Conservation (phyloP, 2,329 filamentous ascomycete species). For the Trichoderma cornu-damae region DNA sequence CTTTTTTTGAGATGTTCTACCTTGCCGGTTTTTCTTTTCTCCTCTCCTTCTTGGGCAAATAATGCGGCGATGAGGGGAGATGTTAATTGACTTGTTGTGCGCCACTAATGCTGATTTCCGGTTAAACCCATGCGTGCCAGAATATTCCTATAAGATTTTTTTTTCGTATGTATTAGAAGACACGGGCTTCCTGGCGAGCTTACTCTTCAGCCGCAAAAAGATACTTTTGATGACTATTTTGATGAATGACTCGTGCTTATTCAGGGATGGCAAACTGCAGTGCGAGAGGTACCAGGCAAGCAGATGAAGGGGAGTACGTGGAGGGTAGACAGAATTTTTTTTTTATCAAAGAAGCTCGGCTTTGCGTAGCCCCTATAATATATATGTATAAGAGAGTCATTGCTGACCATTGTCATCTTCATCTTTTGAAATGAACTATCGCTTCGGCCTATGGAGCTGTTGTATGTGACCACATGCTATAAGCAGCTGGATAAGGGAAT, state of each 20-base stretch:
- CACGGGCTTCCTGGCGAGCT: too few relatives aligned
- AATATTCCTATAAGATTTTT: neutral
- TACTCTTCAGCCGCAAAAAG: too few relatives aligned
- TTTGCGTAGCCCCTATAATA: neutral
- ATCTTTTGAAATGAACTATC: too few relatives aligned
- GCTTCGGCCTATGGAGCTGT: neutral
- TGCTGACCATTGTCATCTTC: too few relatives aligned
- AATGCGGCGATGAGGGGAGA: neutral
- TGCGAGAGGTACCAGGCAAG: neutral
- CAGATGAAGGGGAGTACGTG: neutral
- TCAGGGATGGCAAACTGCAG: neutral
- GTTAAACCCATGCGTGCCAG: neutral
- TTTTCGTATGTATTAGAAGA: neutral
- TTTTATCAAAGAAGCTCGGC: too few relatives aligned
- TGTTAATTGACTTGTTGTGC: neutral
- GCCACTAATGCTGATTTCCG: neutral
- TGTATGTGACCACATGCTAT: slow-evolving; percentile 4
- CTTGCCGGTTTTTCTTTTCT: neutral
- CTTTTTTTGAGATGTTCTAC: neutral
- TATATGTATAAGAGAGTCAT: too few relatives aligned
- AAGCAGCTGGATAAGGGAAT: neutral
- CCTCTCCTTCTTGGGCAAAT: neutral
- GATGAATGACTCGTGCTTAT: too few relatives aligned
- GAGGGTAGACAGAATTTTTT: too few relatives aligned
- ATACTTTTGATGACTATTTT: neutral